A percentile compares a stretch with the other conserved stretches of the same genome.
phyloP scores from a whole-genome alignment of 148 eudicot genomes.

The Hydrangea macrophylla region DNA sequence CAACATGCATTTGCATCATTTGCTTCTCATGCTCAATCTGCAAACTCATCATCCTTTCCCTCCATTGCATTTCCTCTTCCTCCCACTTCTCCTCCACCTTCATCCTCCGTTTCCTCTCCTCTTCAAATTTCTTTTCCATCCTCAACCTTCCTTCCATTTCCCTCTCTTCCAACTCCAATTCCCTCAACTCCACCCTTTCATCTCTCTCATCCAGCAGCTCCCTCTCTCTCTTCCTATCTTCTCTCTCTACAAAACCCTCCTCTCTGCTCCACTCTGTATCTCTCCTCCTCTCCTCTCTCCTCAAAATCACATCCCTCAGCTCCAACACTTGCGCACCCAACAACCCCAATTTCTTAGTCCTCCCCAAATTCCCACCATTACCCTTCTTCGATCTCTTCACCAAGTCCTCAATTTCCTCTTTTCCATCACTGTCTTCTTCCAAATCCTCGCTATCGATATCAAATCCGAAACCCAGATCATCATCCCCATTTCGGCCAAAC shows the following conservation, averaged over 20 bases:
- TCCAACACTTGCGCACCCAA: slow-evolving; percentile 57
- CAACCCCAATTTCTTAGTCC: slow-evolving; percentile 35
- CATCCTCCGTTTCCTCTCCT: slow-evolving; percentile 62
- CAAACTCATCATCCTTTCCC: slow-evolving; percentile 63
- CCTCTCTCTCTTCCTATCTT: slow-evolving; percentile 30
- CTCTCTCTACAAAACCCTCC: slow-evolving; percentile 32
- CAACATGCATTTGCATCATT: slow-evolving; percentile 82
- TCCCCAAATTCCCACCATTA: slow-evolving; percentile 20
- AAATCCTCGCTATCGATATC: slow-evolving; percentile 44
- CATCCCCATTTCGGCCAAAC: slow-evolving; percentile 35
- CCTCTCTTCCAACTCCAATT: slow-evolving; percentile 62
- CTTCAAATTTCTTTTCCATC: slow-evolving; percentile 50
- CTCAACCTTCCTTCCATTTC: slow-evolving; percentile 43
- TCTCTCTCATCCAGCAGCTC: slow-evolving; percentile 37
- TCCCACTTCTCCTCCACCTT: slow-evolving; percentile 83
- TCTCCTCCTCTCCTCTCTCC: slow-evolving; percentile 64
- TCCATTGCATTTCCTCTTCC: slow-evolving; percentile 85
- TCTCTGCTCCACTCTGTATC: slow-evolving; percentile 59
- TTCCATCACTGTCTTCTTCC: slow-evolving; percentile 39
- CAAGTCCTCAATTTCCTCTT: slow-evolving; percentile 26
- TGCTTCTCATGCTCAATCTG: slow-evolving; percentile 91
- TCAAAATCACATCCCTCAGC: slow-evolving; percentile 49
- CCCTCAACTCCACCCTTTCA: slow-evolving; percentile 34
- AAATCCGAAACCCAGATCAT: slow-evolving; percentile 35
- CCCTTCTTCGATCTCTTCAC: slow-evolving; percentile 37